Evolutionary conservation across 306 rosid genomes (phyloP), one percentile per base, ranked within the genome.

Genomic region (Ziziphus jujuba): DNA sequence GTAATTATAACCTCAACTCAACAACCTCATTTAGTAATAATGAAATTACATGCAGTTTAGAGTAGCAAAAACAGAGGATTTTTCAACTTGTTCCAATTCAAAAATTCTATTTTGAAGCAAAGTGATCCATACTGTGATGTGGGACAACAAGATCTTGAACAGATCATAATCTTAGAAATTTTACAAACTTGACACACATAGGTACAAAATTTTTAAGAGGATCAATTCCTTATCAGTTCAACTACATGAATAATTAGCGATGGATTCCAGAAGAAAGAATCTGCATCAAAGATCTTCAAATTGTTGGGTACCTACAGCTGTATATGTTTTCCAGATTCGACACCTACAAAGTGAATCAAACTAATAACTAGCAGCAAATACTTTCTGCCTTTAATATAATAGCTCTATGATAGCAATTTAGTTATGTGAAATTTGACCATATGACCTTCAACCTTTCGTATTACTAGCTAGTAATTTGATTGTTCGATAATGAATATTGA

Each of bases 221-320:
- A 25, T 24, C 34, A 63, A 24, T 25, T 34, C n/a, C 33, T 38
- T 53, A 5, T 17, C 9, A 24, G 3, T 38, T 21, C 24, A 52
- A 60, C 59, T 24, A 61, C 45, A 53, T 43, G 14, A 61, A 53
- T 25, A 23, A 22, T 31, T 17, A 58, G 36, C 22, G 10, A 38
- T 52, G 24, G 22, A 63, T 59, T 55, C 20, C 12, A 59, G 36
- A 64, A 66, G 53, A 47, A 38, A 68, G 63, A 88, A 93, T 96
- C 92, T 84, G 89, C 97, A 88, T 69, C 76, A 70, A 56, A 85
- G 70, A 78, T 90, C 95, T 73, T 85, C 96, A 79, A 81, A 90
- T 71, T 83, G 76, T 69, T 87, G 86, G 21, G 95, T 77, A 43
- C 99, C 97, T 63, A 74, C 59, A 35, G 98, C 98, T n/a, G n/a